Conservation (phyloP, 768 basidiomycete species). For the Termitomyces bulborhizus region DNA sequence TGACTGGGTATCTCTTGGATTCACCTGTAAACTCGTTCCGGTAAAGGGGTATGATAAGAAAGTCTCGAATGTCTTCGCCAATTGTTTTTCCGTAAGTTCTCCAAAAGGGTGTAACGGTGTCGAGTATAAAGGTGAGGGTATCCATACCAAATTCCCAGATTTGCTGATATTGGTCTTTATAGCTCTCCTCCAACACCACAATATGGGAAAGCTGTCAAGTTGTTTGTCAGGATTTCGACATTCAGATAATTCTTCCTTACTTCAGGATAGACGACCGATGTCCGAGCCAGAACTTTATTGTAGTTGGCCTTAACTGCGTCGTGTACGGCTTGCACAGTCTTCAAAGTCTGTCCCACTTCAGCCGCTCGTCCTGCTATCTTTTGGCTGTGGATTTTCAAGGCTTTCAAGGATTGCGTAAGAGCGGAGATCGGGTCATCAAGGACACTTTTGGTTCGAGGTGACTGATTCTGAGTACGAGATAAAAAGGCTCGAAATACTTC, state of each 20-base stretch:
- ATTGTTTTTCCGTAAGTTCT: slow-evolving; percentile 78
- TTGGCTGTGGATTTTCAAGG: slow-evolving; percentile 41
- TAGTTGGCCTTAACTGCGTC: slow-evolving; percentile 55
- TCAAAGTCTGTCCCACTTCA: slow-evolving; percentile 42
- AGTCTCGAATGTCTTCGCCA: slow-evolving; percentile 72
- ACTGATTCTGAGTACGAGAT: slow-evolving; percentile 15
- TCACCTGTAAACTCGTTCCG: slow-evolving; percentile 83
- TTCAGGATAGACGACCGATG: slow-evolving; percentile 76
- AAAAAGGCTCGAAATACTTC: slow-evolving; percentile 46
- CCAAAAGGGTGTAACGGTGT: slow-evolving; percentile 77
- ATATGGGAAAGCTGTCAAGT: slow-evolving; percentile 56
- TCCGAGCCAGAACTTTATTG: slow-evolving; percentile 57
- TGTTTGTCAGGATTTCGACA: neutral
- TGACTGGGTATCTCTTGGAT: slow-evolving; percentile 58
- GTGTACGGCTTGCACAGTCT: slow-evolving; percentile 50
- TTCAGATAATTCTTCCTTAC: slow-evolving; percentile 28
- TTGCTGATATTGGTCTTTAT: slow-evolving; percentile 74
- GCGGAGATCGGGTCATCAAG: slow-evolving; percentile 49
- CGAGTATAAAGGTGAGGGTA: slow-evolving; percentile 66
- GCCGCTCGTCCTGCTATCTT: slow-evolving; percentile 40
- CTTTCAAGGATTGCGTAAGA: slow-evolving; percentile 42
- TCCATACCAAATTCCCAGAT: slow-evolving; percentile 81
- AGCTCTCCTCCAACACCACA: slow-evolving; percentile 69
- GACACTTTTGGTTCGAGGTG: slow-evolving; percentile 29
- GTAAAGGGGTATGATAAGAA: slow-evolving; percentile 77